Percentiles rank a stretch among this genome's conserved stretches.
These are phyloP conservation scores for Fusarium pilosicola DNA, from an alignment of 2,329 filamentous ascomycete genomes.

Conservation along the genomic window DNA sequence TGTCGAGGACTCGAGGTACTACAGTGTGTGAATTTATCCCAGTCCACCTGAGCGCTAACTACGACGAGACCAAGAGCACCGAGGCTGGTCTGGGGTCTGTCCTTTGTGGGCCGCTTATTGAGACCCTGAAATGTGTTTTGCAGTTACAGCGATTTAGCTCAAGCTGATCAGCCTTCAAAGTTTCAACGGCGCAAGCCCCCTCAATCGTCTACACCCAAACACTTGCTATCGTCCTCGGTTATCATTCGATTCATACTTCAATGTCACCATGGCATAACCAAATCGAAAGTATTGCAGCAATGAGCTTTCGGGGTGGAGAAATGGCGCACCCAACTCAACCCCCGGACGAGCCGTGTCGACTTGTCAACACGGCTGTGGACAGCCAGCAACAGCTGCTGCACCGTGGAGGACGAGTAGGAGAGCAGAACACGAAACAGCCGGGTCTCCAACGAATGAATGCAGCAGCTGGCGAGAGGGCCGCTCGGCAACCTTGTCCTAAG, in stretches of 20 bases:
- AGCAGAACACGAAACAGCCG: conserved; percentile 31
- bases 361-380: conserved; percentile 41
- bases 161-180: conserved; percentile 19
- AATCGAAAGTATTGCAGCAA: conserved; percentile 32
- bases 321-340: conserved; percentile 40
- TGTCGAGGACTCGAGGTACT: not conserved
- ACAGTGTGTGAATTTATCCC: not conserved
- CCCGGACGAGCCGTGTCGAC: conserved; percentile 31
- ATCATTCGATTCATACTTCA: not conserved
- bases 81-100: conserved; percentile 18
- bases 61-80: conserved; percentile 12
- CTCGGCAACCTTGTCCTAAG: conserved; percentile 32
- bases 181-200: conserved; percentile 34
- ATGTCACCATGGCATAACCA: conserved; percentile 25
- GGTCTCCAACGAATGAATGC: conserved; percentile 26
- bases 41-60: conserved; percentile 16
- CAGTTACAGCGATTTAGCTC: conserved; percentile 16
- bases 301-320: conserved; percentile 39
- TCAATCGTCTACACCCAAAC: conserved; percentile 19
- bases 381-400: conserved; percentile 17
- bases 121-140: conserved; percentile 23
- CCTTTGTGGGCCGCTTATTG: conserved; percentile 26
- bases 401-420: conserved; percentile 23
- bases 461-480: conserved; percentile 21
- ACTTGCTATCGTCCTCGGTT: not conserved